A percentile compares a stretch with the other conserved stretches of the same genome.
Conservation (phyloP, 495 filamentous ascomycete species). For the Xylaria sp. region DNA sequence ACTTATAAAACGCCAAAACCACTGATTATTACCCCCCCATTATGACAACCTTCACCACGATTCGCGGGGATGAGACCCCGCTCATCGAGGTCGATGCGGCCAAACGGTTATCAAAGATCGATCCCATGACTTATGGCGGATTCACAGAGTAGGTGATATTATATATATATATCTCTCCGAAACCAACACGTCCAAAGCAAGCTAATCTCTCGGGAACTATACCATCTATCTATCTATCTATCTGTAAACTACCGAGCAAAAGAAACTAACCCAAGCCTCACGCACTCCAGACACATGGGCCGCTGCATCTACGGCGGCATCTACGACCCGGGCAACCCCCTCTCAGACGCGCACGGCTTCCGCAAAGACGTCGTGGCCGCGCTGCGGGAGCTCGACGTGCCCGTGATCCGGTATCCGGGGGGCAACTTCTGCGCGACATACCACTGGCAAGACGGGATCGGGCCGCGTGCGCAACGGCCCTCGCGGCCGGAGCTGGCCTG, state of each 20-base stretch:
- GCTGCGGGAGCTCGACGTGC: constrained; percentile 71
- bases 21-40: constrained; percentile 20
- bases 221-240: no score
- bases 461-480: constrained; percentile 70
- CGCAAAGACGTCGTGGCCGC: constrained; percentile 76
- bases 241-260: background rate
- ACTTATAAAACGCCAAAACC: background rate
- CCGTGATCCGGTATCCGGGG: constrained; percentile 79
- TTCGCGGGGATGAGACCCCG: constrained; percentile 61
- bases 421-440: constrained; percentile 85
- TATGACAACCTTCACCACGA: constrained; percentile 76
- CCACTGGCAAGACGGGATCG: constrained; percentile 82
- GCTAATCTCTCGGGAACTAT: background rate
- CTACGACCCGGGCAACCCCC: constrained; percentile 72
- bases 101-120: constrained; percentile 70
- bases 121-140: constrained; percentile 75
- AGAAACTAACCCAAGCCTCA: background rate
- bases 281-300: constrained; percentile 72
- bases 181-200: background rate
- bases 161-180: no score
- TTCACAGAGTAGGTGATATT: constrained; percentile 67
- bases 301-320: constrained; percentile 86
- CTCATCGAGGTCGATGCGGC: constrained; percentile 66
- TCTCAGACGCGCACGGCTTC: constrained; percentile 78
- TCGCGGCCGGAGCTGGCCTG: constrained; percentile 75